These are phyloP conservation scores for Vitis rupestris DNA, from an alignment of 164 flowering plant species.

Conservation along the genomic window DNA sequence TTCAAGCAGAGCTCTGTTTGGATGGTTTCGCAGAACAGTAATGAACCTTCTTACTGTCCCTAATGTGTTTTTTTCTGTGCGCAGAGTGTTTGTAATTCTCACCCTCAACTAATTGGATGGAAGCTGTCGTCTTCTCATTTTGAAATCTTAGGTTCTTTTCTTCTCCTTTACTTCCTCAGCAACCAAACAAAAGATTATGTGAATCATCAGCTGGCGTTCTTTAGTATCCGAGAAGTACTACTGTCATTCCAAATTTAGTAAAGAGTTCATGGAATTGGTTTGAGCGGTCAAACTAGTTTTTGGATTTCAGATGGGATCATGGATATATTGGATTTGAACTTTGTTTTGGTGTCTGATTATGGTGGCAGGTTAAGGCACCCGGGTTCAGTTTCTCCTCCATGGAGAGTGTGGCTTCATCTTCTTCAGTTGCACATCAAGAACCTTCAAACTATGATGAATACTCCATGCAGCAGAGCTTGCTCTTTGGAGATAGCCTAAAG, in stretches of 20 bases:
- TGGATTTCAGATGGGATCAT: no score
- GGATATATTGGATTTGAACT: no score
- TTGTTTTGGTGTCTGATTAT: not conserved
- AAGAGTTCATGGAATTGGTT: no score
- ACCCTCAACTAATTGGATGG: no score
- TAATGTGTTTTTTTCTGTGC: no score
- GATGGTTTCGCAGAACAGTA: no score
- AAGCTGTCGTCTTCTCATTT: not conserved
- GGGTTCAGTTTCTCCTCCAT: not conserved
- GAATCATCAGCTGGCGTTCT: not conserved
- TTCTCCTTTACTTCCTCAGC: not conserved
- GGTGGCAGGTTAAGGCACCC: not conserved
- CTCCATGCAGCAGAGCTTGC: conserved; percentile 31
- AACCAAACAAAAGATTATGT: not conserved
- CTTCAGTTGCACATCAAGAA: conserved; percentile 13
- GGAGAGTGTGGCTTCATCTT: conserved; percentile 9
- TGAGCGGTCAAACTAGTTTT: no score
- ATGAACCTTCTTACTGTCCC: no score
- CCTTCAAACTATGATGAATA: conserved; percentile 30
- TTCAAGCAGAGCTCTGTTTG: no score
- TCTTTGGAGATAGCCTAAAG: conserved; percentile 24
- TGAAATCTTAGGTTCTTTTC: not conserved
- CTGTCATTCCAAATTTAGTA: not conserved
- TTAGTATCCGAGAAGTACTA: not conserved
- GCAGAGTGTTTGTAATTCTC: no score